These are phyloP conservation scores for Pyrrhoderma lamaoense DNA, from an alignment of 1,284 basidiomycete species.

Conservation along the genomic window DNA sequence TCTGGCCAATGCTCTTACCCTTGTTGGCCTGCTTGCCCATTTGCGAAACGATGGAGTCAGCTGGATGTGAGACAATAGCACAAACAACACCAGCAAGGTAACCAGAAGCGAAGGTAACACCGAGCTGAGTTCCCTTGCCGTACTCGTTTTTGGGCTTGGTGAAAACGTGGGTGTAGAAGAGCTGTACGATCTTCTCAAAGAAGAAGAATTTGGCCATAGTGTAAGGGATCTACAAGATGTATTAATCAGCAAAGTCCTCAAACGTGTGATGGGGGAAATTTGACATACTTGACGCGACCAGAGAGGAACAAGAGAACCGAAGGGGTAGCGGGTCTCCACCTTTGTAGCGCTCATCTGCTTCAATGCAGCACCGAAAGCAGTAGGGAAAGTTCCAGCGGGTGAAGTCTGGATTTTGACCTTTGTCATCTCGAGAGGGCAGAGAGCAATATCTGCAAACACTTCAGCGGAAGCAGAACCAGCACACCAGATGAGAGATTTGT, in stretches of 20 bases:
- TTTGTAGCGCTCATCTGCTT: conserved; percentile 55
- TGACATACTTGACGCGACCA: conserved; percentile 85
- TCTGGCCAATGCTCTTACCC: conserved; percentile 63
- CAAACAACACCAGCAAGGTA: conserved; percentile 79
- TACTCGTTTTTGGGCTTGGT: conserved; percentile 68
- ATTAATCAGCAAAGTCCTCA: neutral
- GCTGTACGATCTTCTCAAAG: conserved; percentile 71
- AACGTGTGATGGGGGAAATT: too few species aligned
- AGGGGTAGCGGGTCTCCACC: conserved; percentile 68
- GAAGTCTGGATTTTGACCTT: conserved; percentile 83
- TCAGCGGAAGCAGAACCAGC: conserved; percentile 91
- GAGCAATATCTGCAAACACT: conserved; percentile 89
- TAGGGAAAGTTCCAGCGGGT: conserved; percentile 65
- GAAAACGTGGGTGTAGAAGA: conserved; percentile 74
- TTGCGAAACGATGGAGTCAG: conserved; percentile 71
- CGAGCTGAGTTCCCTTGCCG: conserved; percentile 65
- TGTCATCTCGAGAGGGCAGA: conserved; percentile 78
- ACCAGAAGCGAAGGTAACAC: conserved; percentile 73
- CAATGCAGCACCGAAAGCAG: conserved; percentile 61
- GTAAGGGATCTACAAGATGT: conserved; percentile 65
- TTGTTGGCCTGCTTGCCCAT: conserved; percentile 72
- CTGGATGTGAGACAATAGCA: conserved; percentile 77
- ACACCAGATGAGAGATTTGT: conserved; percentile 94
- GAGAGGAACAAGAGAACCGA: conserved; percentile 72
- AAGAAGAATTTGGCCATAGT: conserved; percentile 87